Evolutionary conservation across 1,284 basidiomycete genomes (phyloP), one percentile per base, ranked within the genome.

Genomic region (Cronartium ribicola): DNA sequence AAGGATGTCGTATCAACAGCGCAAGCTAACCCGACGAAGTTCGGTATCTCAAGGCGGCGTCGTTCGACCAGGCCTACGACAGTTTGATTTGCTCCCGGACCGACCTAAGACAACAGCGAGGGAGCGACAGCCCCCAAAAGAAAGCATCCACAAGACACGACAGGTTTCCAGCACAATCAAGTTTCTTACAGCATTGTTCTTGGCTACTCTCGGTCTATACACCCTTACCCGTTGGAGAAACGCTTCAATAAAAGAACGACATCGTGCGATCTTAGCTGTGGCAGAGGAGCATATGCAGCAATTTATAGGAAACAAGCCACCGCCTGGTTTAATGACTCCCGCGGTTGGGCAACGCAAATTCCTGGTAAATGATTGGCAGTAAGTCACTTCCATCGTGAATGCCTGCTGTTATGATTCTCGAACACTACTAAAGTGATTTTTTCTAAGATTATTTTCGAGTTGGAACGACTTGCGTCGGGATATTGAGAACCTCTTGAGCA

Each of bases 1-100:
- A 55, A 55, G 29, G 17, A 55, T 55, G 51, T 55, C 51, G 7
- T 55, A 55, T 55, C 51, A 55, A 29, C 51, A 55, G 51, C 51
- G 51, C 51, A 55, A n/a, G 17, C 29, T 55, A 29, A 55, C 51
- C 5, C 51, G 51, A 8, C n/a, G 51, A 29, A 55, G 51, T 29
- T 55, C 51, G 11, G 51, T 55, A n/a, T 55, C 51, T 55, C 51
- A 55, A 55, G n/a, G 8, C 29, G 6, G 51, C 10, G 29, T 55
- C n/a, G 13, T 55, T 20, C 51, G n/a, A 10, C 51, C 51, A n/a
- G 51, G 29, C 29, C n/a, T 55, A 55, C 51, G 51, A 55, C 51
- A 55, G 17, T 55, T 20, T 55, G 51, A 20, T 55, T 29, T 29
- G n/a, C 29, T 55, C n/a, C n/a, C 29, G 6, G 51, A 55, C 10